A percentile compares a stretch with the other conserved stretches of the same genome.
Evolutionary conservation across 768 basidiomycete species (phyloP).

Genomic region (Leccinum uliginosum): DNA sequence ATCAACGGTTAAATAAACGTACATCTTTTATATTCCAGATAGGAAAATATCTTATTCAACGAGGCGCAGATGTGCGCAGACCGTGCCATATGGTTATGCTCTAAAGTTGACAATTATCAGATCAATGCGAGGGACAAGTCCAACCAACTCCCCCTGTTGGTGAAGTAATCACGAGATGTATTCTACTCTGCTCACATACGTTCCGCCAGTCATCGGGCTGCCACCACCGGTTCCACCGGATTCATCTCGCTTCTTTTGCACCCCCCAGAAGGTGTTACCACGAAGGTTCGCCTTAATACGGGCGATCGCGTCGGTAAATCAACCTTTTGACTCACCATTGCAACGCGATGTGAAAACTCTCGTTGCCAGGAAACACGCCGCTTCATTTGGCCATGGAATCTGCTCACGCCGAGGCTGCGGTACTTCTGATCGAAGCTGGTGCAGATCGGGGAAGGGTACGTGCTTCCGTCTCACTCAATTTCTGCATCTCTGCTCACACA

Average conservation of each 20-base stretch:
- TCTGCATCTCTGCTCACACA: conserved; percentile 1
- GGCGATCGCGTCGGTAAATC: conserved; percentile 69
- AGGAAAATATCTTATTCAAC: conserved; percentile 76
- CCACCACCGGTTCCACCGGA: conserved; percentile 89
- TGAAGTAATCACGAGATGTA: neutral
- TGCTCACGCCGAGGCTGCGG: conserved; percentile 88
- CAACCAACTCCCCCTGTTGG: conserved; percentile 83
- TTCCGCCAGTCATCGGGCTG: conserved; percentile 78
- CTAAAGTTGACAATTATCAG: conserved; percentile 43
- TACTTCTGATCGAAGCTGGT: conserved; percentile 89
- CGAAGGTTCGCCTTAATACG: conserved; percentile 83
- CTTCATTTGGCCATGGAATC: conserved; percentile 97
- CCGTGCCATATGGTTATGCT: conserved; percentile 24
- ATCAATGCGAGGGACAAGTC: conserved; percentile 94
- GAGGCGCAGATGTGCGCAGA: conserved; percentile 84
- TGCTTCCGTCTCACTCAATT: conserved; percentile 8
- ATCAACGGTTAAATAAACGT: conserved; percentile 20
- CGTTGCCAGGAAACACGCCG: conserved; percentile 79
- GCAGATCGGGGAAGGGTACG: conserved; percentile 87
- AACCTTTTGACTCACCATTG: neutral
- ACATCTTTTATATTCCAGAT: conserved; percentile 51
- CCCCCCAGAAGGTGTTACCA: conserved; percentile 60
- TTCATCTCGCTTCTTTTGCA: conserved; percentile 85
- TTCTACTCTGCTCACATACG: conserved; percentile 2
- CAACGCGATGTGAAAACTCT: neutral